Evolutionary conservation across 306 rosid genomes (phyloP), one percentile per base, ranked within the genome.

Genomic region (Lathyrus oleraceus): DNA sequence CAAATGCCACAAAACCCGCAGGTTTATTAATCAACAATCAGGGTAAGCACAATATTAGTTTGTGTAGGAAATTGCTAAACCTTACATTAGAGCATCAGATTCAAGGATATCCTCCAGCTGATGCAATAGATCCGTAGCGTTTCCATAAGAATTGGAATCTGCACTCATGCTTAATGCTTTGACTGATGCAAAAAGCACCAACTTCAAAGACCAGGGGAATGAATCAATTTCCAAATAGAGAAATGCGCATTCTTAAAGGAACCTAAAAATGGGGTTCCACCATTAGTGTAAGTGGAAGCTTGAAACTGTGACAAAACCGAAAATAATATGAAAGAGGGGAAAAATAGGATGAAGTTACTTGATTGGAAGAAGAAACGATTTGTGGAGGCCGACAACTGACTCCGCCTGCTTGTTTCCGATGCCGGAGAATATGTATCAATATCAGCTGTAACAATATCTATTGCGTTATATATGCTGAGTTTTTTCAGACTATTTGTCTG

Each of bases 31-130:
- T 45, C 53, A 67, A 67, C 52, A 27, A 61, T 21, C 61, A 62
- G 32, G 54, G 53, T 44, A 45, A n/a, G 43, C 35, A 27, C 43
- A 60, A 57, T 14, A 69, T 57, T 15, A 63, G 42, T 58, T 21
- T 28, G 49, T n/a, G 16, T 32, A 47, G 36, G 23, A 59, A 58
- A 56, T 48, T n/a, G 20, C 17, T 65, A 28, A 73, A 67, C 21
- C 87, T 85, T 83, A 94, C 98, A 94, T 87, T 38, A 75, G 70
- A 54, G 89, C 85, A 62, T 94, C 92, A 15, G 87, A 81, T 38
- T 88, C 89, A 62, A 94, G 81, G 54, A 84, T 83, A n/a, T 58
- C 78, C 69, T 94, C 88, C 67, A 90, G 84, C 45, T 84, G 86
- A 57, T 52, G 69, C 75, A 94, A 79, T n/a, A 91, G 76, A 80